Conservation (phyloP, 2,329 filamentous ascomycete genomes). For the Pseudovirgaria hyperparasitica region DNA sequence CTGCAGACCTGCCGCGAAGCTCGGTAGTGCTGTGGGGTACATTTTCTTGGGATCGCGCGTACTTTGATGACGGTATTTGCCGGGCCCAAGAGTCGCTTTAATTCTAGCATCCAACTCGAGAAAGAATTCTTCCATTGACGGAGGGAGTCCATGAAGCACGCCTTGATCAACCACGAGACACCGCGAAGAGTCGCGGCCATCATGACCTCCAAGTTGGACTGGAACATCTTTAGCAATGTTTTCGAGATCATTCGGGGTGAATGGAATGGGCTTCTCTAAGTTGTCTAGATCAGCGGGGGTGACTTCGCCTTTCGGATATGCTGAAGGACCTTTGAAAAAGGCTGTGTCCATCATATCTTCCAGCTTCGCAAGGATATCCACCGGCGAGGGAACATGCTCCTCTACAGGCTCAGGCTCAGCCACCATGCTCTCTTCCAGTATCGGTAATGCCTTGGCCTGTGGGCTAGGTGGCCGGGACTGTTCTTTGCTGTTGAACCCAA, state of each 20-base stretch:
- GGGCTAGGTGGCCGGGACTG: slow-evolving; percentile 1
- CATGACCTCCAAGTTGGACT: slow-evolving; percentile 29
- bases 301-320: slow-evolving; percentile 12
- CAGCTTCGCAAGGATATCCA: slow-evolving; percentile 5
- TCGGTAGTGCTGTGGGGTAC: background rate
- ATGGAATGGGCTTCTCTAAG: slow-evolving; percentile 23
- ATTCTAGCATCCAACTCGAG: slow-evolving; percentile 50
- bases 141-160: slow-evolving; percentile 57
- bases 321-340: slow-evolving; percentile 7
- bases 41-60: slow-evolving; percentile 6
- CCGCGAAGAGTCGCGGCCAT: slow-evolving; percentile 34
- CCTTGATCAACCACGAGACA: slow-evolving; percentile 66
- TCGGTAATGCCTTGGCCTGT: slow-evolving; percentile 4
- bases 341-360: no score
- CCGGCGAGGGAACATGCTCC: background rate
- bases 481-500: slow-evolving; percentile 18
- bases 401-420: background rate
- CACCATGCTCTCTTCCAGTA: slow-evolving; percentile 1
- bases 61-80: slow-evolving; percentile 13
- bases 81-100: slow-evolving; percentile 15
- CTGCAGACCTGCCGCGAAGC: background rate
- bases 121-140: slow-evolving; percentile 57
- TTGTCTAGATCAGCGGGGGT: slow-evolving; percentile 27
- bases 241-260: slow-evolving; percentile 29
- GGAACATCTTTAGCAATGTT: slow-evolving; percentile 44